Percentiles rank a stretch among this genome's conserved stretches.
Evolutionary conservation across 331 rosid genomes (phyloP).

Genomic region (Cucumis variabilis): DNA sequence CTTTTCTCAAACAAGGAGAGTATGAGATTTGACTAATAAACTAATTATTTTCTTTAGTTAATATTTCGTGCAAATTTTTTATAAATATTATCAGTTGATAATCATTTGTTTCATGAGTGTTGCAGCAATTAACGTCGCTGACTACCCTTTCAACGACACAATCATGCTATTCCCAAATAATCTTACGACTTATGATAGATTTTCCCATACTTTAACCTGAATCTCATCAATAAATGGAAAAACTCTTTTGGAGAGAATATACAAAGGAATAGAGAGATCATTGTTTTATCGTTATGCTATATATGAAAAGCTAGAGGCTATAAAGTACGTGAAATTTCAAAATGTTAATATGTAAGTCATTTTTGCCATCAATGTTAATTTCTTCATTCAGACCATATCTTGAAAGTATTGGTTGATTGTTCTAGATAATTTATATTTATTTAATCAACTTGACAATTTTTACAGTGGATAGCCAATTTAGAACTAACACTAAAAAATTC

Average conservation of each 20-base stretch:
- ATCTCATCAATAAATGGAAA: conserved; percentile 4
- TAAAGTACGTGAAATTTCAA: conserved; percentile 97
- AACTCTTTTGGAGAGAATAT: not conserved
- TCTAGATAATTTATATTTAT: conserved; percentile 37
- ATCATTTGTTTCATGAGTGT: conserved; percentile 39
- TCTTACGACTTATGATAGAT: conserved; percentile 77
- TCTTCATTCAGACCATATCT: conserved; percentile 17
- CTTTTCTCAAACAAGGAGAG: conserved; percentile 94
- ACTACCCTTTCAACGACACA: conserved; percentile 88
- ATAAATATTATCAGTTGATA: conserved; percentile 34
- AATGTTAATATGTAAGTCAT: conserved; percentile 83
- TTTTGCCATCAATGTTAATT: conserved; percentile 12
- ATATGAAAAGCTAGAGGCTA: conserved; percentile 78
- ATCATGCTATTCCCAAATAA: conserved; percentile 66
- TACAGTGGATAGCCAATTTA: conserved; percentile 94
- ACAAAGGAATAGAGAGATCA: not conserved
- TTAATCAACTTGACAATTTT: conserved; percentile 82
- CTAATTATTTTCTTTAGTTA: conserved; percentile 27
- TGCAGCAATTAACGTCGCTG: conserved; percentile 89
- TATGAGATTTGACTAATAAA: conserved; percentile 99
- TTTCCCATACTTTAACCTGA: conserved; percentile 5
- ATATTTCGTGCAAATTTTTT: not conserved
- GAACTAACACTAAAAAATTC: conserved; percentile 74
- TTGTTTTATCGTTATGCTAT: conserved; percentile 27
- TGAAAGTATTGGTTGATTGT: conserved; percentile 28